These are phyloP conservation scores for Saccharomycopsis capsularis DNA, from an alignment of 805 yeast species.

Conservation along the genomic window DNA sequence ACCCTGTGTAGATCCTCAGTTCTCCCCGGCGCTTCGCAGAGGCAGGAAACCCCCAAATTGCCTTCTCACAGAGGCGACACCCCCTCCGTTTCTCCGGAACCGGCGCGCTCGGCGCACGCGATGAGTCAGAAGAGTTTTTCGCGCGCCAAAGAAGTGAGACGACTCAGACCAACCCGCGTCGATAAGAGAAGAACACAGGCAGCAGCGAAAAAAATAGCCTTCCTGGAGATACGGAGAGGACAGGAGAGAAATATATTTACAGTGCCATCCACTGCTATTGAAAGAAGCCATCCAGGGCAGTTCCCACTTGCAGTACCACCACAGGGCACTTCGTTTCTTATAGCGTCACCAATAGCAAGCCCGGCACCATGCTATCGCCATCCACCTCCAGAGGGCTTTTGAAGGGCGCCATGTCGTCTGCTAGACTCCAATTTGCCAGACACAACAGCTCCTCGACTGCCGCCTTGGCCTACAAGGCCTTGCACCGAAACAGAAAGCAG, in stretches of 20 bases:
- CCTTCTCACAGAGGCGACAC: background rate
- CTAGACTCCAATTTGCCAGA: slow-evolving; percentile 15
- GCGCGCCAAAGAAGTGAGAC: background rate
- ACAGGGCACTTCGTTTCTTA: too few relatives aligned
- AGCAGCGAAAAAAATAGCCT: background rate
- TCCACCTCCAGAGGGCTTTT: too few relatives aligned
- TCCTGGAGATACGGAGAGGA: too few relatives aligned
- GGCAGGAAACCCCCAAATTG: background rate
- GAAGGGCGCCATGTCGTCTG: background rate
- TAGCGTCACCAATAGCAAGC: background rate
- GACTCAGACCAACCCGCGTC: background rate
- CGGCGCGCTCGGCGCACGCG: background rate
- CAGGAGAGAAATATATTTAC: too few relatives aligned
- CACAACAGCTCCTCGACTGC: slow-evolving; percentile 64
- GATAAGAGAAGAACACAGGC: background rate
- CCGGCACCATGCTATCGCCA: background rate
- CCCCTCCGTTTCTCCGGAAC: background rate
- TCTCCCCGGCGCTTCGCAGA: slow-evolving; percentile 1
- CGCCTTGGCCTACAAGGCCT: slow-evolving; percentile 88
- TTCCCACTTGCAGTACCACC: background rate
- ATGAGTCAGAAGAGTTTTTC: background rate
- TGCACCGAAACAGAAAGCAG: slow-evolving; percentile 77
- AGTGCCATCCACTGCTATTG: background rate
- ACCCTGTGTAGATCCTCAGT: too few relatives aligned
- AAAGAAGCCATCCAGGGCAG: background rate